Evolutionary conservation across 495 filamentous ascomycete genomes (phyloP), one percentile per base, ranked within the genome.

Genomic region (Pyronema omphalodes): DNA sequence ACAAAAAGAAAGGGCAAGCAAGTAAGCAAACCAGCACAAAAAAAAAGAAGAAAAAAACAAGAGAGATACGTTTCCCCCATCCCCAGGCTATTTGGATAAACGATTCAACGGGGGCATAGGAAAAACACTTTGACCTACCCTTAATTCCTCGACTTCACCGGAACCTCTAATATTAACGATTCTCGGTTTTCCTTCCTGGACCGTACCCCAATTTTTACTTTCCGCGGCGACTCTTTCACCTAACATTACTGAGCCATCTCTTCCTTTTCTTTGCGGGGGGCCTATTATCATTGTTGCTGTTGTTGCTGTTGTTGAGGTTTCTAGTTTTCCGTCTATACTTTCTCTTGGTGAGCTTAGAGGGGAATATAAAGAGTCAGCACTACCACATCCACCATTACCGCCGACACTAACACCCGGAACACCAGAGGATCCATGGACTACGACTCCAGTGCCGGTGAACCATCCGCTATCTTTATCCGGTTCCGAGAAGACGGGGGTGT

Each of bases 81-180:
- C n/a, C n/a, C n/a, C n/a, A n/a, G 23, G 23, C 23, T 29, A 29
- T 5, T 29, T 29, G 2, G 23, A 29, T 5, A 29, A 29, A 2
- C 23, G 23, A 29, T 29, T 29, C 23, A 29, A 29, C 23, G 61
- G 61, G 46, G 61, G 61, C 37, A 63, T 57, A 56, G 61, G 61
- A 37, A 63, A 63, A 51, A 53, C 35, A 46, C 37, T 48, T n/a
- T 39, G 44, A 58, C 66, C 65, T 64, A 80, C 77, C 72, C 85
- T 81, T 39, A 88, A 71, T 58, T 88, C 84, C 62, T 85, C 81
- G 47, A 84, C 70, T 51, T 81, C 81, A 55, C 76, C 70, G 52
- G 67, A 69, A 37, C 70, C 64, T 44, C 69, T 63, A 12, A 51
- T 35, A 14, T 19, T 19, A 36, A 50, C 11, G 1, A 41, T 17